Percentiles rank a stretch among this genome's conserved stretches.
These are phyloP conservation scores for Rosa rugosa DNA, from an alignment of 306 rosid species.

Conservation along the genomic window DNA sequence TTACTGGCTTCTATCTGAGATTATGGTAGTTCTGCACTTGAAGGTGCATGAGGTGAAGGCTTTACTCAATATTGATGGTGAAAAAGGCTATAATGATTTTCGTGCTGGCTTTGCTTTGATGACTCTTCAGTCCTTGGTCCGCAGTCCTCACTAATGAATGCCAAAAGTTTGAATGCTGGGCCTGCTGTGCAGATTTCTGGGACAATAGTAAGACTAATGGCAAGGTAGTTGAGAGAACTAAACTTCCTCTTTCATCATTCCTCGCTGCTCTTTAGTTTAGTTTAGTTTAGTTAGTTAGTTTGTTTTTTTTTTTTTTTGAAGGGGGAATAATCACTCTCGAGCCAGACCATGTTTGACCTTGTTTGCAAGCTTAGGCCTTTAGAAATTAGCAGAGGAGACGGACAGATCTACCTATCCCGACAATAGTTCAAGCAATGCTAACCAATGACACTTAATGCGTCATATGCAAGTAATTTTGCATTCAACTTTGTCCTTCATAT, in stretches of 20 bases:
- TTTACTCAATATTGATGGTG: background rate
- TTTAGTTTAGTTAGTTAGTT: background rate
- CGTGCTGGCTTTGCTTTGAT: background rate
- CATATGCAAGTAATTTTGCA: background rate
- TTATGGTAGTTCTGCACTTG: background rate
- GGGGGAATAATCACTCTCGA: background rate
- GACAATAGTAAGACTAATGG: background rate
- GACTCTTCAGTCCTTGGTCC: background rate
- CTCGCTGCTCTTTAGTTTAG: background rate
- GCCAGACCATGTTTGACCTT: background rate
- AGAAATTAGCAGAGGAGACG: background rate
- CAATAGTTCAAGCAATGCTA: background rate
- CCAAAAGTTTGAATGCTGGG: background rate
- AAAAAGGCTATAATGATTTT: background rate
- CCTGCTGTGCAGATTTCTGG: background rate
- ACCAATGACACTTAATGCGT: background rate
- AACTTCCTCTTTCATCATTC: background rate
- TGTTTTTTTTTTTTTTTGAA: background rate
- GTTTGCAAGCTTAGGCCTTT: background rate
- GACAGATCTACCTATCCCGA: background rate
- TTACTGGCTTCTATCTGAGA: background rate
- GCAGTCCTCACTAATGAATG: background rate
- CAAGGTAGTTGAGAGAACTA: background rate
- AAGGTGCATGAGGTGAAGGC: background rate
- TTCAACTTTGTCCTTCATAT: background rate